Base-by-base conservation (phyloP, 805 yeast species). In the Pichia heedii region DNA sequence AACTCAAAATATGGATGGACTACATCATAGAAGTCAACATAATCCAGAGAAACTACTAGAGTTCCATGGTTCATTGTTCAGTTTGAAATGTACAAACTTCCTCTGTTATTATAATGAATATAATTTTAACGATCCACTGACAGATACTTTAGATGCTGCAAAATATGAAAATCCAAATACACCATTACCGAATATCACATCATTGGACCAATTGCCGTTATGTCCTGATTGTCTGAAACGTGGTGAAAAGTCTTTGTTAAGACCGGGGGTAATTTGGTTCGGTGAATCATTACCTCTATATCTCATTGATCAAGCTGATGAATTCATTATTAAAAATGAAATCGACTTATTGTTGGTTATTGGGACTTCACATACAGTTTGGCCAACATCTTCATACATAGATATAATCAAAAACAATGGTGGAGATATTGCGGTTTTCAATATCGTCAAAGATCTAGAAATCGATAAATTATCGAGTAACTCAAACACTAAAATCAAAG, bases 261-360 rank as follows among this genome's bases (percentile, higher is more conserved):
- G 96, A 20, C 97, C 97, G 0, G 95, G 93, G 0, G 94, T 88
- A 3, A 89, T 87, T 6, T 88, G 96, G 96, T 86, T 83, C 62
- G 96, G 96, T n/a, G 97, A 88, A 61, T 72, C 87, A 15, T 64
- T 88, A 37, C 86, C 95, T 0, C 60, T 84, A 43, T 63, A 63
- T 39, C 72, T 70, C 12, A 73, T 88, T 45, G 80, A 78, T 47
- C 64, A 64, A 36, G 86, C 85, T 5, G 96, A 87, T 62, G 76
- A 74, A 36, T 87, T 84, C 52, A 69, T 86, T 6, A 71, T 76
- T 50, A 54, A 66, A 11, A 66, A 67, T 22, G 61, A 61, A 5
- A 80, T 84, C 20, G 96, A 87, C 54, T 62, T 88, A 54, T 78
- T 86, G 4, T 64, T 87, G 40, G 94, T 88, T 15, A 76, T 88